Base-by-base conservation (phyloP, 306 rosid genomes). In the Cicer chorassanicum region DNA sequence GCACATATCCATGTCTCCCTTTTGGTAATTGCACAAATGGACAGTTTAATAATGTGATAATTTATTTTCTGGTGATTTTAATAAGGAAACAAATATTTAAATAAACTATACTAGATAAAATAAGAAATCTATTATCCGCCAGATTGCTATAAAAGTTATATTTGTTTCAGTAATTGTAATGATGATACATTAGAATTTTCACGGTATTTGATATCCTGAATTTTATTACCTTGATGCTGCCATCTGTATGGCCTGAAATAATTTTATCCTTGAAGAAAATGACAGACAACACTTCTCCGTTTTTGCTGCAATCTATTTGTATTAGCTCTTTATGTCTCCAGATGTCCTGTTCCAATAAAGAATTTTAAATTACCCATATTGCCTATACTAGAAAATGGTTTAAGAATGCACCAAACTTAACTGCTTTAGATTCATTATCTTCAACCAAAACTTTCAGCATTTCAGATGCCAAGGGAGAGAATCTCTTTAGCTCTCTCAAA, bases 161-260 rank as follows among this genome's bases (percentile, higher is more conserved):
- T 65, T 45, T 65, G 36, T 40, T 50, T 76, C 63, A 34, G 13
- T 40, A 65, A 48, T 54, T 62, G 14, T 45, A 80, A 63, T 11
- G 73, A 18, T 68, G 15, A 36, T 18, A 40, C 51, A 6, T 46
- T 50, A 57, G 29, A 74, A 43, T 65, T 50, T 2, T 44, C 24
- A 59, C 9, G 9, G 41, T 19, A 9, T 39, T 13, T 13, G 41
- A 48, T 19, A 50, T 29, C 10, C 36, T 24, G 44, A 54, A 65
- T 72, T 39, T 61, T 59, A 51, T 73, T 83, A 93, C 98, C 98
- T 88, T 91, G 63, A 94, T 88, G 18, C 89, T 94, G 71, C 98
- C 98, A 85, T 94, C 95, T 80, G 98, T 79, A 81, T 94, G 98
- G 9, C 97, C 96, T 3, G 98, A 91, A 85, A 94, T 86, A 3